phyloP scores from a whole-genome alignment of 495 filamentous ascomycete species.

The Acidomyces sp. region DNA sequence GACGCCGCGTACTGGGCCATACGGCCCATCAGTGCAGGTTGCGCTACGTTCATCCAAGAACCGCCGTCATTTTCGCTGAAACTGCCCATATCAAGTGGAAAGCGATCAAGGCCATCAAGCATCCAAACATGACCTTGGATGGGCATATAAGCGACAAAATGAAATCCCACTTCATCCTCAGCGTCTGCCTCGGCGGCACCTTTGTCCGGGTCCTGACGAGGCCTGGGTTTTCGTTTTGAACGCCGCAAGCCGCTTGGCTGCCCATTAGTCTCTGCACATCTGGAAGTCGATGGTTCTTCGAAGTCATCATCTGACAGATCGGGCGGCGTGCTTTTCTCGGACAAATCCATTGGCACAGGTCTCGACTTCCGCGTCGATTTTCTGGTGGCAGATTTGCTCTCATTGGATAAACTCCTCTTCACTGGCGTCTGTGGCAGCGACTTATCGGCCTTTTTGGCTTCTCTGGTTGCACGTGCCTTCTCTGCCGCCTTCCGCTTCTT shows the following conservation, averaged over 20 bases:
- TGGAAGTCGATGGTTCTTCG: background rate
- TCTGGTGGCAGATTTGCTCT: background rate
- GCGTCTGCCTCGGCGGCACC: constrained; percentile 25
- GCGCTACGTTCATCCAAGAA: constrained; percentile 35
- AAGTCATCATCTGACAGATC: constrained; percentile 2
- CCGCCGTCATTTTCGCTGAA: constrained; percentile 26
- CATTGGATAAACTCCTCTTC: constrained; percentile 3
- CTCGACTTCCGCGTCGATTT: constrained; percentile 10
- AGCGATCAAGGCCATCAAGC: constrained; percentile 70
- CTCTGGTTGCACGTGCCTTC: constrained; percentile 30
- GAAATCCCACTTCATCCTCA: constrained; percentile 48
- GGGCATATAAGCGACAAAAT: constrained; percentile 86
- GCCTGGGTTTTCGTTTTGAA: constrained; percentile 14
- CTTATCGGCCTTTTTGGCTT: constrained; percentile 24
- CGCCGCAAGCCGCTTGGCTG: constrained; percentile 4
- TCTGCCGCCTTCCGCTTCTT: constrained; percentile 22
- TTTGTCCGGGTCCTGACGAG: constrained; percentile 5
- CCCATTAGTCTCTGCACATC: background rate
- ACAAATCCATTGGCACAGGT: constrained; percentile 14
- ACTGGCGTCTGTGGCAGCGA: background rate
- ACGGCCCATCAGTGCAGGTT: constrained; percentile 34
- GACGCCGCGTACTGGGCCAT: constrained; percentile 42
- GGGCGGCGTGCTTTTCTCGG: background rate
- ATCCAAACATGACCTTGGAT: constrained; percentile 66
- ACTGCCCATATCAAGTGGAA: constrained; percentile 59